Conservation (phyloP, 768 basidiomycete genomes). For the Thelephora aurantiotincta region DNA sequence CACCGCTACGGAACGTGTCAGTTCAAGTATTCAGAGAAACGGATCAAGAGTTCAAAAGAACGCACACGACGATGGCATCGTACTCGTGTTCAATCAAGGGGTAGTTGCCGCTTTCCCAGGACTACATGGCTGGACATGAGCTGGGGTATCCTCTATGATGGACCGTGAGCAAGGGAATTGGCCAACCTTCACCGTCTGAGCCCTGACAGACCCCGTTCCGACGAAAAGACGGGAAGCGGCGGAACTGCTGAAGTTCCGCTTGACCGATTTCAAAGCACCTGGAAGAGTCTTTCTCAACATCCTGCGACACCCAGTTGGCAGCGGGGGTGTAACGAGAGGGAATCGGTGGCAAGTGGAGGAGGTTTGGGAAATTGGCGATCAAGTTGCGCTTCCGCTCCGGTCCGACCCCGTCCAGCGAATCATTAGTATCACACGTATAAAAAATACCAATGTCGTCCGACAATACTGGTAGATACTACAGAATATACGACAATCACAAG, state of each 20-base stretch:
- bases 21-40: not conserved
- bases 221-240: conserved; percentile 43
- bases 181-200: conserved; percentile 66
- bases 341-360: no score
- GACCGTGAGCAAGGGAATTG: conserved; percentile 2
- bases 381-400: no score
- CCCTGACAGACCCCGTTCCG: conserved; percentile 62
- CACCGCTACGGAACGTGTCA: conserved; percentile 44
- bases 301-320: not conserved
- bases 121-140: conserved; percentile 24
- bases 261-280: conserved; percentile 32
- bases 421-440: no score
- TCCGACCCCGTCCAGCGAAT: no score
- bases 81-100: conserved; percentile 98
- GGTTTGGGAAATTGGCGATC: no score
- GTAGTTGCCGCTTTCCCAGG: conserved; percentile 79
- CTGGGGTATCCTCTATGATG: conserved; percentile 4
- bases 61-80: conserved; percentile 53
- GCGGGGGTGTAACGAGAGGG: no score
- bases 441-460: no score
- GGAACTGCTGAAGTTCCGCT: conserved; percentile 56
- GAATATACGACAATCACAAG: no score
- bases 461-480: no score
- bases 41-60: not conserved
- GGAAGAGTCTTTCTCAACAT: conserved; percentile 60